Evolutionary conservation across 768 basidiomycete genomes (phyloP), one percentile per base, ranked within the genome.

Genomic region (Xerocomellus amylosporus): DNA sequence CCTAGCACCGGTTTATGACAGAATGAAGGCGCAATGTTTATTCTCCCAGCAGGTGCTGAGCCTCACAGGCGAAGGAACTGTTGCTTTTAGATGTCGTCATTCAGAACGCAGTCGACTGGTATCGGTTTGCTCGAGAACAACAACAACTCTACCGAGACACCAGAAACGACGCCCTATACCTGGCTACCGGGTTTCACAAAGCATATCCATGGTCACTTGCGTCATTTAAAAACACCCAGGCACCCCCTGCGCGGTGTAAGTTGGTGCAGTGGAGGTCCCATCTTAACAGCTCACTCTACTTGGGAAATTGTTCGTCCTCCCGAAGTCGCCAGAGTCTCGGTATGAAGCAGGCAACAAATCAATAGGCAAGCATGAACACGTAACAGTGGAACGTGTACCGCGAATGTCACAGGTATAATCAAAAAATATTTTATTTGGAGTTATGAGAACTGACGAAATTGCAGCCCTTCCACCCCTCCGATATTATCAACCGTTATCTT

Each of bases 1-100:
- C 49, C 6, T 26, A 2, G 45, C 24, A 31, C 5, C 26, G 43
- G 5, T 49, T 49, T 41, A 13, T 31, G 45, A 13, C 24, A 40
- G 20, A n/a, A n/a, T n/a, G 62, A 68, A 60, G 69, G 66, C 2
- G 66, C 69, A 8, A 50, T 69, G 17, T 48, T 73, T 3, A 50
- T 62, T 5, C 60, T 72, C 48, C 68, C 71, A 2, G 59, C 67
- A n/a, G 69, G 66, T 8, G 59, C 64, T 6, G 38, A 41, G 30
- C 54, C 55, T 30, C 51, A 55, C 24, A 56, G 54, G 26, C 53
- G 17, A 54, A 67, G 14, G 30, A 58, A 13, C 12, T 9, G 26
- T 44, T 30, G 28, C 61, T 70, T 26, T 40, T 43, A 14, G 47
- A 60, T 22, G 64, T 58, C 19, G 64, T 62, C 8, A 39, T 54